Percentiles rank a stretch among this genome's conserved stretches.
Evolutionary conservation across 1,284 basidiomycete genomes (phyloP).

Genomic region (Crepidotus sp.): DNA sequence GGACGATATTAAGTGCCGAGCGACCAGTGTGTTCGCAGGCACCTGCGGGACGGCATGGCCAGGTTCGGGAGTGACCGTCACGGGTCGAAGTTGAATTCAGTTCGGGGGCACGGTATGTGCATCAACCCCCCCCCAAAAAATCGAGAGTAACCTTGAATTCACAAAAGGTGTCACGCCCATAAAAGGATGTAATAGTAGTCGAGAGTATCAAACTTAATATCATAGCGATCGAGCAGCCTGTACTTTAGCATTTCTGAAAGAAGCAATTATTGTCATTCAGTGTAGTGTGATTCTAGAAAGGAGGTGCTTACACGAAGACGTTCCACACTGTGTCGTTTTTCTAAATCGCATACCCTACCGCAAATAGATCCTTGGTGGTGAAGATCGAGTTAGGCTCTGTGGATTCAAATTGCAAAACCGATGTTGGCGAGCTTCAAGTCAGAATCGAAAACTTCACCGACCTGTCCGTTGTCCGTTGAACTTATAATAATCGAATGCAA

Average conservation of each 20-base stretch:
- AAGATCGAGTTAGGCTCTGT: neutral
- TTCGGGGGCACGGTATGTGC: neutral
- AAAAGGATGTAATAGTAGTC: slow-evolving; percentile 1
- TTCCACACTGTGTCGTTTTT: slow-evolving; percentile 46
- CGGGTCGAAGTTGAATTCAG: slow-evolving; percentile 8
- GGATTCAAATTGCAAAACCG: slow-evolving; percentile 39
- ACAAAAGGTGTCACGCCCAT: neutral
- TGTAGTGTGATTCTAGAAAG: neutral
- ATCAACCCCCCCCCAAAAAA: neutral
- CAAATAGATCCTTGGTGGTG: neutral
- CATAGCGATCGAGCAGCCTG: slow-evolving; percentile 16
- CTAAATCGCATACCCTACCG: slow-evolving; percentile 36
- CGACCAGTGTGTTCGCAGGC: slow-evolving; percentile 29
- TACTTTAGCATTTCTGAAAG: slow-evolving; percentile 18
- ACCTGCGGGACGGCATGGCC: slow-evolving; percentile 18
- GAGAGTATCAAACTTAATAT: slow-evolving; percentile 5
- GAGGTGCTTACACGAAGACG: slow-evolving; percentile 6
- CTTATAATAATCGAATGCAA: no score
- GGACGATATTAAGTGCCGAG: slow-evolving; percentile 32
- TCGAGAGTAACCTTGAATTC: neutral
- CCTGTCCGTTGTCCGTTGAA: slow-evolving; percentile 50
- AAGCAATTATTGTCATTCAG: slow-evolving; percentile 6
- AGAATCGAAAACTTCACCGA: slow-evolving; percentile 48
- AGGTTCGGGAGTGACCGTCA: slow-evolving; percentile 22
- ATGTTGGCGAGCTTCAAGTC: slow-evolving; percentile 43